Evolutionary conservation across 331 rosid genomes (phyloP), one percentile per base, ranked within the genome.

Genomic region (Acacia pycnantha): DNA sequence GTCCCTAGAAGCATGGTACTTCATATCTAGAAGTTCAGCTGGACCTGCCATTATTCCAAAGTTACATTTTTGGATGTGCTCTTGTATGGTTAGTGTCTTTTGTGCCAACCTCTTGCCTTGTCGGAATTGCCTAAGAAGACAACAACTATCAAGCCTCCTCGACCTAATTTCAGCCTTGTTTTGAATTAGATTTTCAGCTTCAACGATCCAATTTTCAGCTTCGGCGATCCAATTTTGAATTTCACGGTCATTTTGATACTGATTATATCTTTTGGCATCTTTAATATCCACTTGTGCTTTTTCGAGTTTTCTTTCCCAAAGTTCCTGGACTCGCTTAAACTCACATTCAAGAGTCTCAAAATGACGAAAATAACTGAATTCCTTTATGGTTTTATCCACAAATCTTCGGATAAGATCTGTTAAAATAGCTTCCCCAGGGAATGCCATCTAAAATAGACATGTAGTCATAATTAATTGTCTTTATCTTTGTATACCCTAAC

Each of bases 21-120:
- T 58, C 0, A 58, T 58, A 3, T 15, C 16, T 22, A 6, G 65
- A 24, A 58, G 31, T 22, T 58, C n/a, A 3, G 0, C 31, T 58
- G 65, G 31, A 58, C 31, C 3, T 3, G 24, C 27, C 50, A 68
- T 50, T 37, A 0, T 21, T 0, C 37, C 18, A 3, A 35, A 35
- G 9, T 37, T 19, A 21, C 10, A 37, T 9, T 0, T 10, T 0
- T 37, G 0, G 0, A 9, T 68, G 6, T 1, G 48, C 0, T 19
- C 3, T 35, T 1, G 4, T 0, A 37, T 68, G 7, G 0, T 11
- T 35, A 0, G 50, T 0, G 0, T 4, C 50, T 7, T 68, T 8
- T 40, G 2, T 37, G 27, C 48, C 50, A 68, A 37, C 27, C 0
- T 21, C 73, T 68, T 68, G 6, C 73, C 73, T 35, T 19, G 73